phyloP scores from a whole-genome alignment of 768 basidiomycete genomes.

The Trametes gibbosa region DNA sequence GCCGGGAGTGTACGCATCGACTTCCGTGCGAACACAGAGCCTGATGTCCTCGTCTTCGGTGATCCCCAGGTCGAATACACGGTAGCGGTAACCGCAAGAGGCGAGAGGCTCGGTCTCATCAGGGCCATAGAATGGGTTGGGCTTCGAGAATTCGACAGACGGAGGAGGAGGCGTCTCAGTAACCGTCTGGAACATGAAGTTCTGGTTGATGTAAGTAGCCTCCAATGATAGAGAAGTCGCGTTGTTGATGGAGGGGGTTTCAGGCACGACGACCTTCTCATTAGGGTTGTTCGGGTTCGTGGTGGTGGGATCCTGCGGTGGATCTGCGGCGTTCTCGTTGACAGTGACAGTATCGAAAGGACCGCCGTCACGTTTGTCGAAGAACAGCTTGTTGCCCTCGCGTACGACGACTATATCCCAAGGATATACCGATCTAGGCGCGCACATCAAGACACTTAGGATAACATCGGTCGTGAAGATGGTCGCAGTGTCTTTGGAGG shows the following conservation, averaged over 20 bases:
- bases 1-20: slow-evolving; percentile 79
- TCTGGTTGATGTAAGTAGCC: slow-evolving; percentile 98
- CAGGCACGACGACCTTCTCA: slow-evolving; percentile 61
- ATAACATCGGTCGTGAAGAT: slow-evolving; percentile 96
- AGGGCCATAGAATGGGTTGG: slow-evolving; percentile 94
- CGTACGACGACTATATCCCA: slow-evolving; percentile 98
- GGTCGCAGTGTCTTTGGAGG: slow-evolving; percentile 73
- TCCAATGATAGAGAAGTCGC: slow-evolving; percentile 93
- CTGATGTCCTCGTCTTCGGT: slow-evolving; percentile 88
- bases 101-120: slow-evolving; percentile 95
- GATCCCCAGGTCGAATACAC: slow-evolving; percentile 89
- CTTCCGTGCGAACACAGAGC: slow-evolving; percentile 93
- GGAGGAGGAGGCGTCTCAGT: slow-evolving; percentile 62
- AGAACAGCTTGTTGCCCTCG: slow-evolving; percentile 89
- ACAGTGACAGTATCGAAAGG: slow-evolving; percentile 97
- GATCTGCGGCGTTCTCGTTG: slow-evolving; percentile 97
- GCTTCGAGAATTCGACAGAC: slow-evolving; percentile 71
- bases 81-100: slow-evolving; percentile 94
- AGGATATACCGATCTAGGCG: slow-evolving; percentile 91
- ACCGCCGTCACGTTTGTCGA: slow-evolving; percentile 97
- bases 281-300: slow-evolving; percentile 74
- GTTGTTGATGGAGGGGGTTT: slow-evolving; percentile 85
- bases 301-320: slow-evolving; percentile 79
- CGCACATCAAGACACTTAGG: slow-evolving; percentile 93
- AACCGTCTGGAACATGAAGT: slow-evolving; percentile 96